Evolutionary conservation across 2,329 filamentous ascomycete species (phyloP), one percentile per base, ranked within the genome.

Genomic region (Lecanicillium sp.): DNA sequence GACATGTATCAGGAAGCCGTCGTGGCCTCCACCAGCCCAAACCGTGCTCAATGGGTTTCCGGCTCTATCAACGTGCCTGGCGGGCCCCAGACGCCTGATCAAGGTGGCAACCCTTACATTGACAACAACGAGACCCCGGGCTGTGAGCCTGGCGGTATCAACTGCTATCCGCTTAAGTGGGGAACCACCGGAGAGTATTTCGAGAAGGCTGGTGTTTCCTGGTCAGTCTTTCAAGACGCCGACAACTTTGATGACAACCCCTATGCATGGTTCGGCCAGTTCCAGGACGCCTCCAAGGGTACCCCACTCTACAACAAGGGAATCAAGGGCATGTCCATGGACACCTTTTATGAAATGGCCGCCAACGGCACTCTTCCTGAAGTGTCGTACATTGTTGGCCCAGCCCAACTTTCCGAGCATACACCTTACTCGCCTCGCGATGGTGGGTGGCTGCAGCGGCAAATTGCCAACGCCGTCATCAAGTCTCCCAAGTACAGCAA

Each of bases 1-100:
- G 74, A 77, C 48, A 77, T 76, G 71, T 76, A 77, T 43, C 71
- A 59, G 60, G 69, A 75, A 53, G 58, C 60, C 2, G 64, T 72
- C 38, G 65, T 75, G 22, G 69, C 69, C 1, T 62, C 70, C 0
- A 75, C 72, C 0, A 69, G 66, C 38, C 70, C 72, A 3, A 75
- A 75, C 46, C 62, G 72, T 37, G 71, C 71, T 4, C 65, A 61
- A 5, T 65, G 72, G 60, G 58, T 68, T 20, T 70, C 65, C 27
- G 72, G 71, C 17, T 68, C 62, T 4, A 66, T 74, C 43, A 74
- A 74, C 44, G 64, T 63, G 1, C 68, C 69, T 0, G 71, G 71
- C 15, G 36, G 43, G 10, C 66, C 66, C 3, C 65, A 68, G 37
- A 52, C 41, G 1, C 49, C 60, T 1, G 53, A 60, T 32, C 49